Percentiles rank a stretch among this genome's conserved stretches.
Evolutionary conservation across 805 yeast genomes (phyloP).

Genomic region (Teunomyces cretensis): DNA sequence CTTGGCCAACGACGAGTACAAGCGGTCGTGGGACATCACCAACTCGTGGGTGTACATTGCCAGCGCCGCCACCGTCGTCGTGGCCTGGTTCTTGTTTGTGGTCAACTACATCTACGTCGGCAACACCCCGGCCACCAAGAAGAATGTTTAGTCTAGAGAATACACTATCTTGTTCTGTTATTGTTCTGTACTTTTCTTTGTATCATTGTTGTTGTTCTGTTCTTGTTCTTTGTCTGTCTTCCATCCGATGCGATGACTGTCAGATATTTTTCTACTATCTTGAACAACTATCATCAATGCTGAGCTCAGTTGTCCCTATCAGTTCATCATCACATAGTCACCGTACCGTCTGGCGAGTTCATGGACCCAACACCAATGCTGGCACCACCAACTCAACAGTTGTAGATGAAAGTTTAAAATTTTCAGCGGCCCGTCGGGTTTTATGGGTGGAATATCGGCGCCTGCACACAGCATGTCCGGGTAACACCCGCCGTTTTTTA

Average conservation of each 20-base stretch:
- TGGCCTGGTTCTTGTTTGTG: slow-evolving; percentile 79
- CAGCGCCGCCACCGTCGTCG: slow-evolving; percentile 65
- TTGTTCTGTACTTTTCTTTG: too few species aligned
- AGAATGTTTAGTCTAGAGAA: slow-evolving; percentile 16
- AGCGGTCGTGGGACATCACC: slow-evolving; percentile 88
- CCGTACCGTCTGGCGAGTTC: background rate
- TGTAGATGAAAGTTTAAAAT: background rate
- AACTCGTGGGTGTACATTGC: slow-evolving; percentile 90
- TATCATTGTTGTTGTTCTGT: too few species aligned
- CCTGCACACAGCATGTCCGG: background rate
- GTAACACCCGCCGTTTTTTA: background rate
- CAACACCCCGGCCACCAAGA: slow-evolving; percentile 25
- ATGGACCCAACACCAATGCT: slow-evolving; percentile 1
- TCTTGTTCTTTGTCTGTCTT: background rate
- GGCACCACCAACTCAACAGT: background rate
- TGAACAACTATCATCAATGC: slow-evolving; percentile 17
- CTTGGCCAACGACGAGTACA: slow-evolving; percentile 92
- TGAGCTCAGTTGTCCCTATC: slow-evolving; percentile 21
- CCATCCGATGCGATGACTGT: background rate
- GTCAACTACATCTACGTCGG: slow-evolving; percentile 54
- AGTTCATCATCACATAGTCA: slow-evolving; percentile 13
- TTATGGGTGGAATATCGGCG: too few species aligned
- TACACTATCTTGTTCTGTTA: too few species aligned
- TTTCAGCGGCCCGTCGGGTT: too few species aligned
- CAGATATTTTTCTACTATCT: slow-evolving; percentile 16